Evolutionary conservation across 805 yeast species (phyloP).

Genomic region (Kodamaea kaohsiungensis): DNA sequence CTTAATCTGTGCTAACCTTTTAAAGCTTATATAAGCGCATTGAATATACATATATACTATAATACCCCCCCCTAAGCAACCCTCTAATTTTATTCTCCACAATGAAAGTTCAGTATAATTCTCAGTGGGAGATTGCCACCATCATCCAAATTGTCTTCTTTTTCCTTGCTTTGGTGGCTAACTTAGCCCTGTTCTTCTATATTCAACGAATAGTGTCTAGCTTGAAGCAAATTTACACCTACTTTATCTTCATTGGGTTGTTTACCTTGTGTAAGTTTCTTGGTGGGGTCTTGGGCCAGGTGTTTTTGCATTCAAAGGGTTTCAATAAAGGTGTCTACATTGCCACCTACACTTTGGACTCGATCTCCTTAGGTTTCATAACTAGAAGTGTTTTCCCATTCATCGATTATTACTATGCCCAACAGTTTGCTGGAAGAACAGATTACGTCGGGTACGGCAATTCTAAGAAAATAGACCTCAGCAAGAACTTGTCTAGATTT

Average conservation of each 20-base stretch:
- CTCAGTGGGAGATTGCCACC: constrained; percentile 11
- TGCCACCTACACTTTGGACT: constrained; percentile 8
- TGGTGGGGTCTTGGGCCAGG: constrained; percentile 6
- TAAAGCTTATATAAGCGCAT: too few relatives aligned
- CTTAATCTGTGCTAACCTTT: too few relatives aligned
- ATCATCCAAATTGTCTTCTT: constrained; percentile 12
- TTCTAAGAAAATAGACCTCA: neutral
- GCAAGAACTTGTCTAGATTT: neutral
- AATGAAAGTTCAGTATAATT: constrained; percentile 5
- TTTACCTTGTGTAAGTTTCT: constrained; percentile 3
- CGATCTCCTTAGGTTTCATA: constrained; percentile 6
- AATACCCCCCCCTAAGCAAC: too few relatives aligned
- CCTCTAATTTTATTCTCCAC: neutral
- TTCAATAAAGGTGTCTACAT: constrained; percentile 6
- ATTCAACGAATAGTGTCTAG: neutral
- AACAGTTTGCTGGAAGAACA: neutral
- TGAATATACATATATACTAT: too few relatives aligned
- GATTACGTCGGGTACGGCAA: neutral
- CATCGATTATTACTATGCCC: constrained; percentile 3
- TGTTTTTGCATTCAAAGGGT: neutral
- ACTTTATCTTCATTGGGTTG: neutral
- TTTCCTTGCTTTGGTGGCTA: neutral
- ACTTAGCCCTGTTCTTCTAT: neutral
- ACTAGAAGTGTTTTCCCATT: constrained; percentile 1
- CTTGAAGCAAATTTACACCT: constrained; percentile 8